Base-by-base conservation (phyloP, 2,329 filamentous ascomycete species). In the Aurifilum marmelostoma region DNA sequence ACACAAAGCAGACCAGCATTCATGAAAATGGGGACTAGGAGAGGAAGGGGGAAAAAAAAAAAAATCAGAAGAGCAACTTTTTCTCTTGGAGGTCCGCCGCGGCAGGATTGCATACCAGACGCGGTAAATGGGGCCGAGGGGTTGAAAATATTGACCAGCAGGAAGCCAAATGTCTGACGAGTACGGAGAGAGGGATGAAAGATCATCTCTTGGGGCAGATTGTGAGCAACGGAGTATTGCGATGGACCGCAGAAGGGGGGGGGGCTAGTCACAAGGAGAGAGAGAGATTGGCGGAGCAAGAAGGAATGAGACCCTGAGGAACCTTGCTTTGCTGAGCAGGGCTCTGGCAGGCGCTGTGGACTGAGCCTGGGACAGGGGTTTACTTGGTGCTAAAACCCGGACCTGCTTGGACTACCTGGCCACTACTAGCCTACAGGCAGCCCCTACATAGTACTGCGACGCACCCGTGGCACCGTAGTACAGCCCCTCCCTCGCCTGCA, bases 401-500 rank as follows among this genome's bases (percentile, higher is more conserved):
- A 9, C 50, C 4, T 24, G 50, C 47, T 52, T n/a, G 50, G 50
- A 54, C n/a, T 5, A 34, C 16, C 58, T 61, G 29, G 58, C 21
- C 37, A 24, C 34, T 24, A 7, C 11, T 37, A 5, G 56, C 56
- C 27, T 21, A 27, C 39, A 27, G 37, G 32, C 34, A 41, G 37
- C 59, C 59, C 59, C 16, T 62, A 62, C 59, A n/a, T 27, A 27
- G 5, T 59, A 9, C 24, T 58, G 27, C 34, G 27, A 34, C 34
- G 34, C 34, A 34, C 34, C 34, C 34, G 34, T 34, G 8, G 5
- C 32, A 47, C 29, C 29, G 29, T 60, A 60, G 56, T 60, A 32
- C 32, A 60, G 56, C 56, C 29, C 56, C 56, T 60, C 59, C 39
- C 59, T 62, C 59, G 39, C 59, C 59, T 43, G 59, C 59, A 62